phyloP scores from a whole-genome alignment of 2,329 filamentous ascomycete species.

The Chaetomiaceae sp. region DNA sequence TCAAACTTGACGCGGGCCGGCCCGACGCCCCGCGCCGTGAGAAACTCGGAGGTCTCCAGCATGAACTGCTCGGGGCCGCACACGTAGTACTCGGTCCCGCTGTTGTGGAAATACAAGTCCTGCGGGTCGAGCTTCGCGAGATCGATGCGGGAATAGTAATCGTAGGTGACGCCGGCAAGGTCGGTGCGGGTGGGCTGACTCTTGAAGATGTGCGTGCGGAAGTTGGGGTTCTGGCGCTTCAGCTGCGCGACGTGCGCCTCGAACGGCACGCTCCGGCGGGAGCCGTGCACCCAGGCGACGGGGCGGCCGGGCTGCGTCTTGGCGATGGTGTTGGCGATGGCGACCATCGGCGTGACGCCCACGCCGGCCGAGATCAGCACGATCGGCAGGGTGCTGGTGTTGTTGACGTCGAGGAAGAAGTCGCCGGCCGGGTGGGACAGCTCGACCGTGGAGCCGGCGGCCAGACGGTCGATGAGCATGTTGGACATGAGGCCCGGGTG shows the following conservation, averaged over 20 bases:
- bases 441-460: conserved; percentile 55
- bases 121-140: conserved; percentile 36
- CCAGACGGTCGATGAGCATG: conserved; percentile 56
- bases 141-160: conserved; percentile 42
- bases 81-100: conserved; percentile 46
- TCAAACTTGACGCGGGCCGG: conserved; percentile 38
- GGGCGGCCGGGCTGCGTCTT: conserved; percentile 40
- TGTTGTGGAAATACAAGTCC: conserved; percentile 41
- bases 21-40: conserved; percentile 36
- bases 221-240: conserved; percentile 29
- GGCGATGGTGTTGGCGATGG: conserved; percentile 52
- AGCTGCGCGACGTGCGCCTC: conserved; percentile 44
- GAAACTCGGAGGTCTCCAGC: conserved; percentile 42
- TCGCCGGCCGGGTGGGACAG: conserved; percentile 62
- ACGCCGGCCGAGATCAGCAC: conserved; percentile 58
- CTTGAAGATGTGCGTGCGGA: conserved; percentile 44
- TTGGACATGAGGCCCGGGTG: conserved; percentile 64
- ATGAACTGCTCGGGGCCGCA: conserved; percentile 52
- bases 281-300: conserved; percentile 55
- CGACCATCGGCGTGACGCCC: conserved; percentile 53
- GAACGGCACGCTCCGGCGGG: conserved; percentile 47
- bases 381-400: conserved; percentile 39
- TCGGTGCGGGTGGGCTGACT: conserved; percentile 42
- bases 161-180: conserved; percentile 37
- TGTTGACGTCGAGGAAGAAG: conserved; percentile 47